Evolutionary conservation across 345 rosid genomes (phyloP).

Genomic region (Eucalyptus tenuipes): DNA sequence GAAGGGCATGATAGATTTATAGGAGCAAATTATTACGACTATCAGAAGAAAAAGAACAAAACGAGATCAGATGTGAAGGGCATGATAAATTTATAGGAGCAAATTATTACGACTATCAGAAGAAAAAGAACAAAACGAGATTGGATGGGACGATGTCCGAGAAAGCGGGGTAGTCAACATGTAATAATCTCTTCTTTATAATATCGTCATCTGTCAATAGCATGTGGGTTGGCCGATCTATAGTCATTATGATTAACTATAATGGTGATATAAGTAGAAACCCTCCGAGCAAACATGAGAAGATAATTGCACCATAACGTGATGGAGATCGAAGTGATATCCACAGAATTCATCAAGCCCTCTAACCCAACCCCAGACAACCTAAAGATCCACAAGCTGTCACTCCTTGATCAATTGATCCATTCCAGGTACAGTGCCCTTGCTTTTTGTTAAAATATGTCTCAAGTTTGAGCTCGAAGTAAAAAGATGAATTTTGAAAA

Average conservation of each 20-base stretch:
- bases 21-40: background rate
- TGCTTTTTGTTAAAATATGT: too few species aligned
- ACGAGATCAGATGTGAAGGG: background rate
- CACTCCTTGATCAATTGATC: constrained; percentile 26
- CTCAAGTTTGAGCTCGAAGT: too few species aligned
- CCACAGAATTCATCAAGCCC: constrained; percentile 21
- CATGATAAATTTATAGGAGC: too few species aligned
- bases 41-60: background rate
- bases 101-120: background rate
- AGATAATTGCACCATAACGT: background rate
- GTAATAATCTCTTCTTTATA: background rate
- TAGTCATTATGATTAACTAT: background rate
- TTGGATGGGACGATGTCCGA: too few species aligned
- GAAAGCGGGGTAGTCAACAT: background rate
- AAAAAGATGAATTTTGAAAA: too few species aligned
- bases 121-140: background rate
- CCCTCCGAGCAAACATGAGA: background rate
- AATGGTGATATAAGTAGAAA: background rate
- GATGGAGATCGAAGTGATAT: constrained; percentile 16
- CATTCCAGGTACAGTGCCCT: background rate
- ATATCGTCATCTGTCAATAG: background rate
- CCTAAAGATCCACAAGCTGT: constrained; percentile 13
- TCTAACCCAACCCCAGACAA: constrained; percentile 21
- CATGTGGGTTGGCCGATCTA: background rate
- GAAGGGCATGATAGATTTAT: too few species aligned